These are phyloP conservation scores for Leccinellum albellum DNA, from an alignment of 768 basidiomycete genomes.

Conservation along the genomic window DNA sequence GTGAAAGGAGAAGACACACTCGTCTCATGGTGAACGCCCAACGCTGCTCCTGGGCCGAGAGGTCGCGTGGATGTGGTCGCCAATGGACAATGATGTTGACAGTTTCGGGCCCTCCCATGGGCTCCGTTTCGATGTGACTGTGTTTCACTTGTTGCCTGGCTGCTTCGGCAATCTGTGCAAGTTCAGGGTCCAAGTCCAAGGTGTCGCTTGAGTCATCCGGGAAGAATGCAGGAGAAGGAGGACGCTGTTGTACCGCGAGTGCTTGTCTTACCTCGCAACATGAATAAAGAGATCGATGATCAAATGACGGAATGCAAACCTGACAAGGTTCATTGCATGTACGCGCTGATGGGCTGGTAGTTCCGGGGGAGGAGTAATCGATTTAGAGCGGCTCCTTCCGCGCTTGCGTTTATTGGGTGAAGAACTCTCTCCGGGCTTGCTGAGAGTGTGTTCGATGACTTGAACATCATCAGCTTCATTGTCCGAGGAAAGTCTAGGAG, in stretches of 20 bases:
- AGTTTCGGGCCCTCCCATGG: conserved; percentile 31
- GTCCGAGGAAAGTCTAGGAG: conserved; percentile 33
- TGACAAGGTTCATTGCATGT: conserved; percentile 55
- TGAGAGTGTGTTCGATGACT: conserved; percentile 35
- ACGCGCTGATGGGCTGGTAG: conserved; percentile 52
- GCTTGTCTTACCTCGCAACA: conserved; percentile 38
- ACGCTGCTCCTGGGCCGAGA: conserved; percentile 33
- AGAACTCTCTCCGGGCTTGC: neutral
- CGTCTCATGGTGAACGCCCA: conserved; percentile 58
- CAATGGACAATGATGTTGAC: conserved; percentile 59
- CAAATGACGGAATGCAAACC: conserved; percentile 38
- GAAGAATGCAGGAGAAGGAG: conserved; percentile 45
- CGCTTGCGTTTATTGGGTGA: conserved; percentile 43
- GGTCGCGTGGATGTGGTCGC: conserved; percentile 59
- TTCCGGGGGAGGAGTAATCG: conserved; percentile 73
- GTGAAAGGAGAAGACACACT: conserved; percentile 35
- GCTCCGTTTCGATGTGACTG: conserved; percentile 22
- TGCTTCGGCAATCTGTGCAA: conserved; percentile 51
- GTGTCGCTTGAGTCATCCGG: conserved; percentile 46
- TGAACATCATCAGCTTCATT: conserved; percentile 48
- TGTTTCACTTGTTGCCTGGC: conserved; percentile 30
- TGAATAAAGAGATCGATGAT: conserved; percentile 2
- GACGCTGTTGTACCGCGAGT: conserved; percentile 38
- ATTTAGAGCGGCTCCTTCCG: conserved; percentile 59
- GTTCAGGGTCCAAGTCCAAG: conserved; percentile 57